These are phyloP conservation scores for Syzygium aromaticum DNA, from an alignment of 345 rosid species.

Conservation along the genomic window DNA sequence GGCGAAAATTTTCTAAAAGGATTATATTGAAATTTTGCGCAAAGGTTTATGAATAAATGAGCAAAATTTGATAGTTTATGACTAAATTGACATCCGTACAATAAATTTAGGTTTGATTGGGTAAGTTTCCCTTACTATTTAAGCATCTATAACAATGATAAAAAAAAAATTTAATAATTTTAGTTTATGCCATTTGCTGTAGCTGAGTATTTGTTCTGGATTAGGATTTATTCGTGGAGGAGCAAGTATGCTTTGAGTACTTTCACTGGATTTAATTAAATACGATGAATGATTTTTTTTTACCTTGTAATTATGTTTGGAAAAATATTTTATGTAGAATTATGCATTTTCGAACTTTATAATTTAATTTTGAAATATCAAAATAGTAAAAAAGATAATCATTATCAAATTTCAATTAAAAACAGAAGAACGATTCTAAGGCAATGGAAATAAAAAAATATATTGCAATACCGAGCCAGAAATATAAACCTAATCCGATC, in stretches of 20 bases:
- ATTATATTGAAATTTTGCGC: neutral
- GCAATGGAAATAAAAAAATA: neutral
- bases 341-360: neutral
- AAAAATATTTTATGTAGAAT: neutral
- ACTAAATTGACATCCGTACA: fast-evolving
- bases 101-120: fast-evolving
- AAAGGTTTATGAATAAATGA: neutral
- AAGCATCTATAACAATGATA: neutral
- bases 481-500: neutral
- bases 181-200: neutral
- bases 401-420: neutral
- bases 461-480: neutral
- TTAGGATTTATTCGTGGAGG: neutral
- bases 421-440: neutral
- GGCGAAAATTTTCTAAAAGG: neutral
- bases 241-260: neutral
- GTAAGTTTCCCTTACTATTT: neutral
- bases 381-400: neutral
- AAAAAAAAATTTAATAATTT: neutral
- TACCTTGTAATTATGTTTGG: neutral
- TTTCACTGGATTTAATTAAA: neutral
- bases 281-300: neutral
- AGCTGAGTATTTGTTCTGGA: neutral
- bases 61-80: neutral
- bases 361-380: neutral